Evolutionary conservation across 2,329 filamentous ascomycete genomes (phyloP), one percentile per base, ranked within the genome.

Genomic region (Phoma sp.): DNA sequence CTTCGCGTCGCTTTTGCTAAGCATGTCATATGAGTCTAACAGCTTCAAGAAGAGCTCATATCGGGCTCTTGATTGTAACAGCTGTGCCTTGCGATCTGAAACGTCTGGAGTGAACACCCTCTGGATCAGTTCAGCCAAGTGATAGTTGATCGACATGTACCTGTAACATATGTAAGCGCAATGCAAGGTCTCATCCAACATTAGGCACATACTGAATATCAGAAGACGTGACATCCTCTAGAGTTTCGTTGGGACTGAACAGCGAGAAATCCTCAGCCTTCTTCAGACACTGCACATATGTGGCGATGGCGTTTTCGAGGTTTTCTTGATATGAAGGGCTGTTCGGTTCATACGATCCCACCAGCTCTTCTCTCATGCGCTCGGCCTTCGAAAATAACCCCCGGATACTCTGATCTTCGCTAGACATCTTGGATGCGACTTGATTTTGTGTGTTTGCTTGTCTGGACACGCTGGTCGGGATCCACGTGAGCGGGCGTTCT

Each of bases 161-260:
- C 85, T 88, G 45, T 29, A 14, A 23, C 46, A 62, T 44, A 54
- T 61, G 59, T 55, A 8, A 56, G 44, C 33, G n/a, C 33, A 7
- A 32, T n/a, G 23, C 13, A 39, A 42, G 29, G n/a, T 27, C 24
- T 22, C 39, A 23, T 6, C 24, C 2, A 8, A 13, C 13, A 8
- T 10, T 13, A 3, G 23, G 3, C 41, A 64, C 75, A 55, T 79
- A 96, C 77, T 91, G 91, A 29, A 99, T 78, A 68, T 96, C 88
- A n/a, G 83, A 82, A 1, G 93, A 96, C 11, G 90, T 81, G 29
- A 97, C 79, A 77, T 99, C 95, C 58, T 99, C 95, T 35, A 93
- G 76, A 0, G 85, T 83, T 75, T 99, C 95, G 75, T 99, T 99
- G 32, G 87, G 82, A 64, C 91, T 96, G 82, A 98, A 98, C 47